These are phyloP conservation scores for Centaurea solstitialis DNA, from an alignment of 129 eudicot species.

Conservation along the genomic window DNA sequence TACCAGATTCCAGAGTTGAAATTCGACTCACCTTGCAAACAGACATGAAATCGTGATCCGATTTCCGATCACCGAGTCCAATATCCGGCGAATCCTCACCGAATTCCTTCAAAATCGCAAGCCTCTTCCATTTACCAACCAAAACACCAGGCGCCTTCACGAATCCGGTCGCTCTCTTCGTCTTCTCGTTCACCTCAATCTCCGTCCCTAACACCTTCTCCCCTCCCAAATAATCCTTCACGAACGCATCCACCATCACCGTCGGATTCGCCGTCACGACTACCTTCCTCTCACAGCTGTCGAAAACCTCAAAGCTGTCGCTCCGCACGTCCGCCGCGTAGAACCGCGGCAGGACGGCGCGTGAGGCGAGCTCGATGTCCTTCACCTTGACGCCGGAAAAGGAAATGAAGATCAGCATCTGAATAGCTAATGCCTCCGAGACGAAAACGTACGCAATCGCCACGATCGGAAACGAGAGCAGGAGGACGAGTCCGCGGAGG, in stretches of 20 bases:
- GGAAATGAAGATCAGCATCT: constrained; percentile 79
- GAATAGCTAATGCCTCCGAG: constrained; percentile 82
- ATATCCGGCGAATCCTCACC: constrained; percentile 85
- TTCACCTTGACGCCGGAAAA: constrained; percentile 68
- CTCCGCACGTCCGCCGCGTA: constrained; percentile 75
- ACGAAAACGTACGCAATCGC: constrained; percentile 75
- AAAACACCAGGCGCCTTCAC: constrained; percentile 86
- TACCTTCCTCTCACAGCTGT: constrained; percentile 66
- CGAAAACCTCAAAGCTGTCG: constrained; percentile 79
- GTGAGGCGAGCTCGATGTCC: constrained; percentile 92
- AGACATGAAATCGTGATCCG: constrained; percentile 97
- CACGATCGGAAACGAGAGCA: constrained; percentile 71
- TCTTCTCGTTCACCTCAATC: constrained; percentile 87
- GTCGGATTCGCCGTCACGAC: constrained; percentile 95
- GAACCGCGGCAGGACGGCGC: constrained; percentile 84
- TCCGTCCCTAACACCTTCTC: constrained; percentile 95
- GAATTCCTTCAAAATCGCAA: constrained; percentile 71
- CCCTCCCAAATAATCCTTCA: constrained; percentile 84
- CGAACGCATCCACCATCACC: constrained; percentile 93
- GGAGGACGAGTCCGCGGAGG: constrained; percentile 73
- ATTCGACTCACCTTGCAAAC: constrained; percentile 76
- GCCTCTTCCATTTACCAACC: constrained; percentile 83
- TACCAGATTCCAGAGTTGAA: neutral
- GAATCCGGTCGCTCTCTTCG: constrained; percentile 82
- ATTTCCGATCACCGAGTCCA: constrained; percentile 89